These are phyloP conservation scores for Conticribra weissflogii DNA, from an alignment of 108 stramenopile species.

Conservation along the genomic window DNA sequence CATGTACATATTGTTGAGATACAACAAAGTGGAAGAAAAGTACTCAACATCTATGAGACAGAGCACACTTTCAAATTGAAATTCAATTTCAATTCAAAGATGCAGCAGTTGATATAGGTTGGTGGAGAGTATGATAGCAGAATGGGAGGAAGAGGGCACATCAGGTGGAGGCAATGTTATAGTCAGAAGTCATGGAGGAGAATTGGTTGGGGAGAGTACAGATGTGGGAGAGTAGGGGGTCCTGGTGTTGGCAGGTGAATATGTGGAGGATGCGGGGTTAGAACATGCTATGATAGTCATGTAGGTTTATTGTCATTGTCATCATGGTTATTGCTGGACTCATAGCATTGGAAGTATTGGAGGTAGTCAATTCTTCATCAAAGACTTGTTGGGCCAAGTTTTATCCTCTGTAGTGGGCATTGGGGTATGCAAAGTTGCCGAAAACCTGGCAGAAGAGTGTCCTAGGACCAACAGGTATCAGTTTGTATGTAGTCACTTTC, in stretches of 20 bases:
- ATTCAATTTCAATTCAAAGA: constrained; percentile 72
- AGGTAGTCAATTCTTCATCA: constrained; percentile 28
- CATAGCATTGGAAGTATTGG: constrained; percentile 7
- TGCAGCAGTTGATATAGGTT: constrained; percentile 67
- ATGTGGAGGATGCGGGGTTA: constrained; percentile 75
- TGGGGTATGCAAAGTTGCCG: constrained; percentile 52
- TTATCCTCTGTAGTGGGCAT: constrained; percentile 41
- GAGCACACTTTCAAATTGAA: constrained; percentile 80
- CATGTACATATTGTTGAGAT: constrained; percentile 82
- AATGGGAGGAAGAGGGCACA: constrained; percentile 78
- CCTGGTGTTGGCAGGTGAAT: constrained; percentile 77
- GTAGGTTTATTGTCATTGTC: constrained; percentile 9
- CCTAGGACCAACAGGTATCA: constrained; percentile 13
- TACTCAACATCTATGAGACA: constrained; percentile 91
- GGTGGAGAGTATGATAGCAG: constrained; percentile 80
- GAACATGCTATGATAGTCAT: constrained; percentile 60
- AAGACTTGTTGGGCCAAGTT: constrained; percentile 43
- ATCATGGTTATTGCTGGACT: constrained; percentile 14
- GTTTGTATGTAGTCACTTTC: neutral
- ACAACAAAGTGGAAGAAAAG: constrained; percentile 65
- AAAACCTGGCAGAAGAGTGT: constrained; percentile 70
- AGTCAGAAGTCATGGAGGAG: constrained; percentile 78
- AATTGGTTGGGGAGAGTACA: constrained; percentile 77
- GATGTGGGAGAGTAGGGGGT: constrained; percentile 66
- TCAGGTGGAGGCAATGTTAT: constrained; percentile 62